Evolutionary conservation across 2,329 filamentous ascomycete genomes (phyloP), one percentile per base, ranked within the genome.

Genomic region (Cytospora mali): DNA sequence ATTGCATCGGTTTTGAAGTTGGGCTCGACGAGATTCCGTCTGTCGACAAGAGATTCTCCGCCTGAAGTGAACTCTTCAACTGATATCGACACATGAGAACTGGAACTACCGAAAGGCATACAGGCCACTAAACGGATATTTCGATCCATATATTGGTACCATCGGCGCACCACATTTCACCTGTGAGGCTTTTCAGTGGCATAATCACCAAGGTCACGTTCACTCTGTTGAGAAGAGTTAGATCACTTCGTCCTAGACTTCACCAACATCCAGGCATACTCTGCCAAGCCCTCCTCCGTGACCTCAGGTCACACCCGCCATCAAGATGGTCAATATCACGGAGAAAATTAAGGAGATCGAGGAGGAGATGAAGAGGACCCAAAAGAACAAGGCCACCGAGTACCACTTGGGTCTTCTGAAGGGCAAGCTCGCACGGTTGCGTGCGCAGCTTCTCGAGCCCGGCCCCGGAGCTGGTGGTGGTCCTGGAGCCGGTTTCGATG

Each of bases 341-440:
- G 96, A 99, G 61, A 98, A 97, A 85, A 99, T 99, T 82, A 99
- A 99, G 84, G 95, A 98, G 88, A 99, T 99, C 73, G 95, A 99
- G 86, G 93, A 97, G 80, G 95, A 99, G 89, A 99, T 99, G 95
- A 89, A 87, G 77, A 94, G 87, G 87, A 99, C 95, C 72, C 95
- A 99, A 82, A 99, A 94, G 97, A 87, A 82, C 86, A 59, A 61
- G 52, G 62, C 61, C 48, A 66, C 64, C 27, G 95, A 99, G 83
- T 98, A 99, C 80, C 95, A 99, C 84, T 83, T 99, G 77, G 95
- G 95, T 81, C 84, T 99, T 69, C 81, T 99, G 68, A 99, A 99
- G 87, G 95, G 95, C 79, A 99, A 99, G 79, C 92, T 99, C 67
- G 95, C 95, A 48, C 91, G 96, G 69, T 86, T 97, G 68, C 88